Base-by-base conservation (phyloP, 164 flowering plant species). In the Echeveria elegans region DNA sequence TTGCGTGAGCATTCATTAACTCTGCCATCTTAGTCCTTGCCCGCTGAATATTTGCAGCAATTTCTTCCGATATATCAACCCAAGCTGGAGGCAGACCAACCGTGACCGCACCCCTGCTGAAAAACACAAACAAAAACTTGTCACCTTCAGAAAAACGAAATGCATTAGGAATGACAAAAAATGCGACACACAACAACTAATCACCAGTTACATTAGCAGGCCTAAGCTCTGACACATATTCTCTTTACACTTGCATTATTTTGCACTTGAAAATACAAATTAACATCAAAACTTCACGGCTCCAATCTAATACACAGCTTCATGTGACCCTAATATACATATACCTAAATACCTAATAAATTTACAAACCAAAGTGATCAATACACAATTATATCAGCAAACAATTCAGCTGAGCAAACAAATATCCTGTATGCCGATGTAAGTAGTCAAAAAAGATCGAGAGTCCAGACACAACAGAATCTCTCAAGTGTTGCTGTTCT, bases 21-120 rank as follows among this genome's bases (percentile, higher is more conserved):
- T 89, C 97, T 23, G 79, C 80, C 92, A 94, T 89, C 77, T 93
- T 93, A 4, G 72, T 72, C 28, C 82, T 77, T 52, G 87, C 89
- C 67, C 77, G 88, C 64, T 88, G 96, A 68, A 93, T 77, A 80
- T 88, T 81, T 29, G 79, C 80, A 28, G 91, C 65, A 68, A 93
- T 82, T 77, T 89, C 97, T 80, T 93, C 98, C 37, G 95, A 93
- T 15, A 82, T 79, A 84, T 93, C 98, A 68, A 93, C 98, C 98
- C 98, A 93, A 78, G 86, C 89, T 72, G 98, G 98, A 67, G 98
- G 98, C 67, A 92, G 74, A 72, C 95, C 97, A 26, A 89, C 82
- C 40, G 89, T 81, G 70, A 84, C 69, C 72, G 89, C 84, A 76
- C 83, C 90, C 66, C 77, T 79, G 77, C 92, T 86, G 88, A 77